Evolutionary conservation across 2,329 filamentous ascomycete species (phyloP), one percentile per base, ranked within the genome.

Genomic region (Fusarium redolens): DNA sequence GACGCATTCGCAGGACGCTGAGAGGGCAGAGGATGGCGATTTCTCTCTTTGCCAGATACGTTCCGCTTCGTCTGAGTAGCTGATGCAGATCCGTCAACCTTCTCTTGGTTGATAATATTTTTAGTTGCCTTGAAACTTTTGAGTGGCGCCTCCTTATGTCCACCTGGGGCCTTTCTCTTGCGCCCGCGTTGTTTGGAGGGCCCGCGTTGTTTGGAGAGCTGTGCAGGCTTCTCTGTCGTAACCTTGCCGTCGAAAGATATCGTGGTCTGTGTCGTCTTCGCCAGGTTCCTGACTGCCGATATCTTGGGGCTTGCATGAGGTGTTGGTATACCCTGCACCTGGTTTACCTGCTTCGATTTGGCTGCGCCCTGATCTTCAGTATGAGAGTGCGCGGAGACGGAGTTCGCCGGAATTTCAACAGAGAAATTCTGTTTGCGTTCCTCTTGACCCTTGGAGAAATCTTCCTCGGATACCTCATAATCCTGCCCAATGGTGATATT

Each of bases 221-320:
- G 72, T 45, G 51, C 63, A 31, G 65, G 56, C 50, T 65, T 76
- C 9, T 67, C 71, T 41, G 58, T 61, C n/a, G 56, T 60, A 11
- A 69, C 33, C 31, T 75, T 72, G 48, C 64, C 69, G n/a, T 63
- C 78, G 67, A 90, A 89, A 2, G 79, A 73, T 37, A 91, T 83
- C 69, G 83, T 86, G 71, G 83, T 85, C 75, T 91, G 89, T 77
- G 86, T 90, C 50, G 83, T 70, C 74, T 84, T 87, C 22, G 72
- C 66, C 18, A 71, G 76, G 59, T 77, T 80, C 79, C 84, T 86
- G 66, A 77, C 81, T 38, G 84, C 83, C 20, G 82, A 81, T 30
- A 85, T 81, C 73, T 83, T 86, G 45, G 89, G 89, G 75, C 88
- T 91, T 25, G 89, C 85, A 54, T 82, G 85, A 11, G 89, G 89